Evolutionary conservation across 2,329 filamentous ascomycete genomes (phyloP).

Genomic region (Clonostachys chloroleuca): DNA sequence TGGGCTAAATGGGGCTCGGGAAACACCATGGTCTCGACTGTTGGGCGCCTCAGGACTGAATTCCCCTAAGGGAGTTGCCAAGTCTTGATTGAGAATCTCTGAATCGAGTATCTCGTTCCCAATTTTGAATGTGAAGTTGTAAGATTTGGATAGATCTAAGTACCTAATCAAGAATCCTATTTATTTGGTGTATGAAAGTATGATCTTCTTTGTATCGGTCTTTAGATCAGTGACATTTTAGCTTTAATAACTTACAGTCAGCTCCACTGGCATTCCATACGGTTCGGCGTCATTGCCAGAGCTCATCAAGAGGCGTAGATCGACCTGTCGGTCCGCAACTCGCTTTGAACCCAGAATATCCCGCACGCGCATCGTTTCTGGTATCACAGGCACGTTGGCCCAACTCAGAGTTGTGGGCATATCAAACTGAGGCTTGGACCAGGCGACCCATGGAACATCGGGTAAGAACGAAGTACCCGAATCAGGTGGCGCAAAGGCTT

Average conservation of each 20-base stretch:
- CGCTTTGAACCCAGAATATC: neutral
- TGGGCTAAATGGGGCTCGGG: slow-evolving; percentile 6
- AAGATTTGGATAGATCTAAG: no score
- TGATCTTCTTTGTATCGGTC: no score
- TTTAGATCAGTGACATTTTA: no score
- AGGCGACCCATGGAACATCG: neutral
- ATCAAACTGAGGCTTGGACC: neutral
- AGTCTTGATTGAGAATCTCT: neutral
- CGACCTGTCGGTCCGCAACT: neutral
- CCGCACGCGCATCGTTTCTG: neutral
- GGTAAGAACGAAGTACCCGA: neutral
- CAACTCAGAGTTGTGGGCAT: neutral
- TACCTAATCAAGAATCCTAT: no score
- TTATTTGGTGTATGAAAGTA: no score
- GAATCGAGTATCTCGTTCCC: no score
- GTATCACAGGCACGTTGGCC: neutral
- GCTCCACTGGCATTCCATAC: neutral
- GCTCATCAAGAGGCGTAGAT: neutral
- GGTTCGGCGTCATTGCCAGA: neutral
- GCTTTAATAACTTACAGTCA: no score
- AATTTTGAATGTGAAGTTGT: no score
- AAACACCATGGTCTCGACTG: slow-evolving; percentile 3
- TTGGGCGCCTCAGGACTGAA: slow-evolving; percentile 1
- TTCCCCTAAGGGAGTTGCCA: neutral
- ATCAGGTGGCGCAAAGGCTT: neutral